These are phyloP conservation scores for Plasmodium sp. DNA, from an alignment of 169 alveolate genomes.

Conservation along the genomic window DNA sequence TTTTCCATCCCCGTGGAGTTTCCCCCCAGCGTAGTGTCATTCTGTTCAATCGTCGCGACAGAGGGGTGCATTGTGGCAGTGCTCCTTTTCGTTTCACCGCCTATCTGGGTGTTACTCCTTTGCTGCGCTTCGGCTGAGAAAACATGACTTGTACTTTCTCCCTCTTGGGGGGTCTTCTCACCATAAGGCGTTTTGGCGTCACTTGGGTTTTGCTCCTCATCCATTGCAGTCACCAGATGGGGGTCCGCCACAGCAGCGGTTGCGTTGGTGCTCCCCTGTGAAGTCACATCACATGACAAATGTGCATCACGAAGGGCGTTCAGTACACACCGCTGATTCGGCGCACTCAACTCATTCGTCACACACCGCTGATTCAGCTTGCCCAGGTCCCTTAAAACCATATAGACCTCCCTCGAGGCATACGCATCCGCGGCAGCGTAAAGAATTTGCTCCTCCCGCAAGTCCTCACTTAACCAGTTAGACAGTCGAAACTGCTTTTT, in stretches of 20 bases:
- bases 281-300: not conserved
- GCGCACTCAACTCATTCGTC: not conserved
- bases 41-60: not conserved
- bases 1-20: not conserved
- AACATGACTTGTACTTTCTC: not conserved
- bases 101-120: not conserved
- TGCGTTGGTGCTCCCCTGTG: not conserved
- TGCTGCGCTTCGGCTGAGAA: not conserved
- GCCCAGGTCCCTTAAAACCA: constrained; percentile 11
- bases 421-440: constrained; percentile 65
- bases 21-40: not conserved
- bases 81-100: not conserved
- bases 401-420: constrained; percentile 66
- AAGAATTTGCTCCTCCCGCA: constrained; percentile 39
- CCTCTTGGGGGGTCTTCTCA: not conserved
- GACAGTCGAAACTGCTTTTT: constrained; percentile 40
- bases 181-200: not conserved
- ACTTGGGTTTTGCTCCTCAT: not conserved
- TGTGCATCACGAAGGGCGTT: too few relatives aligned
- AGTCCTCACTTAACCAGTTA: constrained; percentile 18
- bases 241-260: not conserved
- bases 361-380: not conserved
- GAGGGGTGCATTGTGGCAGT: not conserved
- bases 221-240: not conserved
- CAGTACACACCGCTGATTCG: not conserved